phyloP scores from a whole-genome alignment of 2,329 filamentous ascomycete genomes.

The Aspergillus caelatus region DNA sequence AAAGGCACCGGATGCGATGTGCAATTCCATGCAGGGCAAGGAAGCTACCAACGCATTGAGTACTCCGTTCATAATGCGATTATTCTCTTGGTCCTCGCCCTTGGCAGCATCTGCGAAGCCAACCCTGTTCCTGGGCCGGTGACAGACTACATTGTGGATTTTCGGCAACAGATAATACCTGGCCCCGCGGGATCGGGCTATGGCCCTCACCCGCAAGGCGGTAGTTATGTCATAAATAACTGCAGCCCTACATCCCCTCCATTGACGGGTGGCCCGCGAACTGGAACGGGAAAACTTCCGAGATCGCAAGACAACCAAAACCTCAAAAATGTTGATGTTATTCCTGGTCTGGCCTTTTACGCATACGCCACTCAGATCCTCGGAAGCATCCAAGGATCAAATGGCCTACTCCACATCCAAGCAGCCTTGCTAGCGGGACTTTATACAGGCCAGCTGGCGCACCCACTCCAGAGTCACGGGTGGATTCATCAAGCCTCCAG shows the following conservation, averaged over 20 bases:
- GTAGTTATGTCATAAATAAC: slow-evolving; percentile 21
- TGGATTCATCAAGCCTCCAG: no score
- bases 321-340: slow-evolving; percentile 72
- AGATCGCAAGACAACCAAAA: slow-evolving; percentile 12
- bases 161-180: slow-evolving; percentile 32
- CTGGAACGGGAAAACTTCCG: background rate
- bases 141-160: slow-evolving; percentile 36
- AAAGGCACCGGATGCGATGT: slow-evolving; percentile 27
- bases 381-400: no score
- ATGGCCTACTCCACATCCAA: no score
- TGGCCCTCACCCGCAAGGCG: slow-evolving; percentile 20
- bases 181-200: slow-evolving; percentile 30
- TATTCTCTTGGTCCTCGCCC: slow-evolving; percentile 77
- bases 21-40: slow-evolving; percentile 22
- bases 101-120: slow-evolving; percentile 77
- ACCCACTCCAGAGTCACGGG: no score
- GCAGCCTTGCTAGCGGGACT: no score
- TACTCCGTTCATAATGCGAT: slow-evolving; percentile 78
- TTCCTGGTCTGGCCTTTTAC: slow-evolving; percentile 92
- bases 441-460: no score
- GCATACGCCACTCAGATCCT: no score
- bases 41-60: slow-evolving; percentile 34
- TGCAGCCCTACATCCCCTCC: slow-evolving; percentile 24
- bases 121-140: slow-evolving; percentile 60
- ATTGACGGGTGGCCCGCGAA: slow-evolving; percentile 15